Evolutionary conservation across 306 rosid species (phyloP), one percentile per base, ranked within the genome.

Genomic region (Prunus campanulata): DNA sequence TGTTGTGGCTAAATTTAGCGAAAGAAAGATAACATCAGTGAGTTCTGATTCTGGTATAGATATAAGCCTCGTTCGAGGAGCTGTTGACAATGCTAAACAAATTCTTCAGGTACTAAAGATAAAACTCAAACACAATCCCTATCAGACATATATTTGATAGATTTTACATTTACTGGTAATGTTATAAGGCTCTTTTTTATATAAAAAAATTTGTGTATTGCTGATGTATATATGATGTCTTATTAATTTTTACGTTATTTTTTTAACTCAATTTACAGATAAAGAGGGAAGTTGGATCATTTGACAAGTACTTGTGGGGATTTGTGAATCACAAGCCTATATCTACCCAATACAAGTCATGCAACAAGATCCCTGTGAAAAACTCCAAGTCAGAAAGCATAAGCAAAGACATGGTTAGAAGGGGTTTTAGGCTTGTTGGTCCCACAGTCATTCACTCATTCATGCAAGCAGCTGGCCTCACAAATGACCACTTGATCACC

Each of bases 281-380:
- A 25, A 88, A 78, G 80, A 90, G 71, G 78, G 84, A 77, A 44
- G 82, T 80, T 56, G 96, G 97, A 47, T 84, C 93, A 60, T 90
- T 91, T 81, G 87, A 83, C 71, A 87, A 88, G 69, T 92, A 92
- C 76, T 83, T 92, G 3, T 92, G 97, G 97, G 93, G 90, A 8
- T 92, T 92, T 84, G 89, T 92, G 66, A 92, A 87, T 77, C 83
- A 88, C 59, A 92, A 90, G 78, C 88, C 91, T 6, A 87, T 92
- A 85, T 85, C 86, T 5, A 92, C 93, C 29, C 91, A 92, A 63
- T 92, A 87, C 89, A 90, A 88, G 68, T 79, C 84, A 66, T 86
- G 96, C 42, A 87, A 87, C 83, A 90, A 87, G 82, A 87, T 92
- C 10, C 97, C 97, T 68, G 97, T 90, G 82, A 92, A 92, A 91